Percentiles rank a stretch among this genome's conserved stretches.
These are phyloP conservation scores for Pleurotus pulmonarius DNA, from an alignment of 768 basidiomycete species.

Conservation along the genomic window DNA sequence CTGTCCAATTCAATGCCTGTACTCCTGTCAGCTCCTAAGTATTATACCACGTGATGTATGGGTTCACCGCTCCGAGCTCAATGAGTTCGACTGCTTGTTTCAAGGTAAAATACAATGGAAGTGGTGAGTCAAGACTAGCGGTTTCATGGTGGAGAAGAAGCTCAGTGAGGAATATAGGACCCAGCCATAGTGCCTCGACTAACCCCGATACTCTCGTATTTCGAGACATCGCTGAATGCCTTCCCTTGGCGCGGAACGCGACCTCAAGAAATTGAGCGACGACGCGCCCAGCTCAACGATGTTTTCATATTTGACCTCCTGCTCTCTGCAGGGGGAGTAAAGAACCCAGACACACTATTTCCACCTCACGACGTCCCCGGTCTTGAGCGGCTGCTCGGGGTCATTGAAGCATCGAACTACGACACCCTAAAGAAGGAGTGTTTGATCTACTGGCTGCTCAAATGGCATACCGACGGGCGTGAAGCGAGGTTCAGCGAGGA, in stretches of 20 bases:
- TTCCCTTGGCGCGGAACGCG: constrained; percentile 61
- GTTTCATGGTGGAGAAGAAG: constrained; percentile 14
- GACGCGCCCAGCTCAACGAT: constrained; percentile 60
- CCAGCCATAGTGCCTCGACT: constrained; percentile 9
- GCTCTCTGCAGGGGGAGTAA: constrained; percentile 60
- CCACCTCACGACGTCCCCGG: constrained; percentile 57
- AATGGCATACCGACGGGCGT: constrained; percentile 68
- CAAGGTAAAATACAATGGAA: not conserved
- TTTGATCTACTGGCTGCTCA: constrained; percentile 75
- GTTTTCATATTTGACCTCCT: constrained; percentile 73
- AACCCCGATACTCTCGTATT: constrained; percentile 31
- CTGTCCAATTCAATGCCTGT: too few relatives aligned
- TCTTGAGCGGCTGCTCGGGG: constrained; percentile 55
- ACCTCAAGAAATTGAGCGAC: constrained; percentile 55
- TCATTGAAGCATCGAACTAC: constrained; percentile 59
- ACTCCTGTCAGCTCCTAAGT: too few relatives aligned
- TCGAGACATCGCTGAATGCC: constrained; percentile 45
- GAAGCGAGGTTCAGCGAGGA: constrained; percentile 48
- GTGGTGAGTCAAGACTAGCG: not conserved
- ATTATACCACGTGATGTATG: too few relatives aligned
- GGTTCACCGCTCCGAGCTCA: too few relatives aligned
- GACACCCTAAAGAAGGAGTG: constrained; percentile 80
- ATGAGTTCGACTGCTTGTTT: too few relatives aligned
- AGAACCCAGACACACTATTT: constrained; percentile 56
- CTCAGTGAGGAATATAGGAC: constrained; percentile 18